A percentile compares a stretch with the other conserved stretches of the same genome.
These are phyloP conservation scores for Phytophthora citricola DNA, from an alignment of 352 stramenopile genomes.

Conservation along the genomic window DNA sequence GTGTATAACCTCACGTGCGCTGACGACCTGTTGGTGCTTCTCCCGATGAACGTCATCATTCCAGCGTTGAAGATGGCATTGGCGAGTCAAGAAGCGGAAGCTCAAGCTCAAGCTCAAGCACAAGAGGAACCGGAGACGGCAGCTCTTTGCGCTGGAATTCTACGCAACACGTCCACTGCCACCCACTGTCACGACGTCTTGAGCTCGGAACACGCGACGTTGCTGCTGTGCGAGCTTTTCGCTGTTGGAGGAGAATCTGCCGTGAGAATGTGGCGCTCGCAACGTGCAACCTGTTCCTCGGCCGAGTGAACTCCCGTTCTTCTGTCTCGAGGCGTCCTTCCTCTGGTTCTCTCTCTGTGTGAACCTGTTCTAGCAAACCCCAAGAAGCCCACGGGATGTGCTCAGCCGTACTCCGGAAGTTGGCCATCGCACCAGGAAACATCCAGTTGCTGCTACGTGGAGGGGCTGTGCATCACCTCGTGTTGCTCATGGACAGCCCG, in stretches of 20 bases:
- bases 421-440: constrained; percentile 77
- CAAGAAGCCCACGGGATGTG: constrained; percentile 47
- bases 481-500: constrained; percentile 48
- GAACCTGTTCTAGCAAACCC: constrained; percentile 4
- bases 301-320: constrained; percentile 68
- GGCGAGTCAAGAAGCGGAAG: constrained; percentile 3
- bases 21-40: constrained; percentile 28
- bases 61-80: constrained; percentile 31
- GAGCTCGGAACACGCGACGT: constrained; percentile 48
- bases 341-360: constrained; percentile 66
- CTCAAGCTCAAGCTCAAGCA: background rate
- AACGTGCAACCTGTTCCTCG: constrained; percentile 74
- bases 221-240: constrained; percentile 57
- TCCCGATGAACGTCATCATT: constrained; percentile 29
- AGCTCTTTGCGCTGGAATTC: constrained; percentile 45
- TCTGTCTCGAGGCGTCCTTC: constrained; percentile 52
- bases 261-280: constrained; percentile 63
- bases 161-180: constrained; percentile 65
- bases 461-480: constrained; percentile 56
- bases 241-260: constrained; percentile 42
- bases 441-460: constrained; percentile 62
- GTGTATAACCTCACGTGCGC: constrained; percentile 75
- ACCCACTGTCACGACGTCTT: constrained; percentile 44
- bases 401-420: constrained; percentile 69
- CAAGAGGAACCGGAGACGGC: constrained; percentile 25